These are phyloP conservation scores for Lactarius quietus DNA, from an alignment of 768 basidiomycete genomes.

Conservation along the genomic window DNA sequence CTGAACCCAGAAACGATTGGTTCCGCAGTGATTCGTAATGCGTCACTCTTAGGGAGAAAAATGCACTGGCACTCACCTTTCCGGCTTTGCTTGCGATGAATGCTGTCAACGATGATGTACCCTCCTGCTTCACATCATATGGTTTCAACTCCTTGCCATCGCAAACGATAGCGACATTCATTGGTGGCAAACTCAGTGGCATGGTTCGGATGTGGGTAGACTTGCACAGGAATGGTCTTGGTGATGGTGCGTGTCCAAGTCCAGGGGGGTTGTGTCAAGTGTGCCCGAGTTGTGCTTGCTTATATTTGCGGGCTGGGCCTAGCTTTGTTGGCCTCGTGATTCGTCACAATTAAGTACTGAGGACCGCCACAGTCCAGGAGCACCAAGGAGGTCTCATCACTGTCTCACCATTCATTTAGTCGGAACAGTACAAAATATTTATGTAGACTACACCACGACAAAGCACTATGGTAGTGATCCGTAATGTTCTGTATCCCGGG, in stretches of 20 bases:
- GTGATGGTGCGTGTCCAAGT: too few relatives aligned
- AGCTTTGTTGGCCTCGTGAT: too few relatives aligned
- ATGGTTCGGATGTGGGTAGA: neutral
- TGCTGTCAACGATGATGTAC: neutral
- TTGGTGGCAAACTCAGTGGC: neutral
- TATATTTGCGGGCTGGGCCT: too few relatives aligned
- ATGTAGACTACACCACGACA: neutral
- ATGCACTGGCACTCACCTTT: constrained; percentile 4
- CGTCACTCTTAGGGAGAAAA: neutral
- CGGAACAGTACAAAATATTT: too few relatives aligned
- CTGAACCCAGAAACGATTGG: neutral
- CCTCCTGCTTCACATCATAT: neutral
- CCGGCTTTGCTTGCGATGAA: constrained; percentile 15
- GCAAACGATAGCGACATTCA: constrained; percentile 5
- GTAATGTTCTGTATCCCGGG: neutral
- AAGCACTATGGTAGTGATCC: neutral
- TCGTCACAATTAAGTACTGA: too few relatives aligned
- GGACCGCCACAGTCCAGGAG: too few relatives aligned
- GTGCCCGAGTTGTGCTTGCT: too few relatives aligned
- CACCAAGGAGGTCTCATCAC: too few relatives aligned
- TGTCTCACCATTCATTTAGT: too few relatives aligned
- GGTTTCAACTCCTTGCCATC: neutral
- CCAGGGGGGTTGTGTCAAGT: too few relatives aligned
- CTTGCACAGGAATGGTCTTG: neutral
- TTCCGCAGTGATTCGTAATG: too few relatives aligned